A percentile compares a stretch with the other conserved stretches of the same genome.
Conservation (phyloP, 2,329 filamentous ascomycete species). For the Graphium sp. region DNA sequence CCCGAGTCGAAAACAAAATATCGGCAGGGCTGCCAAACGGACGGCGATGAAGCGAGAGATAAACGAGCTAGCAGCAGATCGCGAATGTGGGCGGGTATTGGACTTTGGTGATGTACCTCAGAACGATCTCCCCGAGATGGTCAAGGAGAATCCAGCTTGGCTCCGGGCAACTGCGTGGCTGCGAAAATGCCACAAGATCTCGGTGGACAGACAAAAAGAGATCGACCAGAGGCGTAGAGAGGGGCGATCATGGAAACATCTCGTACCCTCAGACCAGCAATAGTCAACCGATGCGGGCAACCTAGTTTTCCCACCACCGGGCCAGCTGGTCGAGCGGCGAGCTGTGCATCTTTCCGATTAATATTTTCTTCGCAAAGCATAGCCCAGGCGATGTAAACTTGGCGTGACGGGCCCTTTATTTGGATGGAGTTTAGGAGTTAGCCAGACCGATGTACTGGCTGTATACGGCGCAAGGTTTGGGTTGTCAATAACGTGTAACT, state of each 20-base stretch:
- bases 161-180: constrained; percentile 19
- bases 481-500: too few species aligned
- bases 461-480: too few species aligned
- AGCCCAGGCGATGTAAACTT: too few species aligned
- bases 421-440: too few species aligned
- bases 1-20: constrained; percentile 29
- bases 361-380: too few species aligned
- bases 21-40: constrained; percentile 25
- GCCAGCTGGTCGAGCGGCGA: too few species aligned
- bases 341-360: too few species aligned
- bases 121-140: constrained; percentile 23
- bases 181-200: constrained; percentile 12
- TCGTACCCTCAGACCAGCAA: too few species aligned
- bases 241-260: constrained; percentile 1
- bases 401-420: too few species aligned
- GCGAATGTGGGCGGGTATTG: constrained; percentile 10
- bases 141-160: constrained; percentile 27
- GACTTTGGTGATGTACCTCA: constrained; percentile 20
- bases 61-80: constrained; percentile 10
- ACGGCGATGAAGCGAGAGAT: constrained; percentile 13
- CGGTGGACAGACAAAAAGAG: constrained; percentile 2
- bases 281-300: too few species aligned
- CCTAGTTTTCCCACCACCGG: too few species aligned
- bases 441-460: too few species aligned
- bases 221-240: background rate